Conservation (phyloP, 331 rosid species). For the Saraca asoca region DNA sequence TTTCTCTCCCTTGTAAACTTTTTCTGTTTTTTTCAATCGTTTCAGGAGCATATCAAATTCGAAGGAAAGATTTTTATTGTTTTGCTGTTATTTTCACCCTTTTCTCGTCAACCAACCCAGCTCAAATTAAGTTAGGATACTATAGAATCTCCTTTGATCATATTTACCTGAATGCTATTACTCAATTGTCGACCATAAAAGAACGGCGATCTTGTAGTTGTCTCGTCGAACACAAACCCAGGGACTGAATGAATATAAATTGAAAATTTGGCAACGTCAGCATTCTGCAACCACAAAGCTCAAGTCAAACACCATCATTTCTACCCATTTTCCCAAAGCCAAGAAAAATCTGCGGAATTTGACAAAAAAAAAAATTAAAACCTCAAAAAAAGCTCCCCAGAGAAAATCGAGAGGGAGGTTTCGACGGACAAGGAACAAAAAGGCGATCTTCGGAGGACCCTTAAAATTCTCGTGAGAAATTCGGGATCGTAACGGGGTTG, state of each 20-base stretch:
- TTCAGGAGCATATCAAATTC: background rate
- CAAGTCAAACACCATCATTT: background rate
- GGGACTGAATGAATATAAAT: constrained; percentile 89
- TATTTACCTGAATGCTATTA: constrained; percentile 75
- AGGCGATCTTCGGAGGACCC: constrained; percentile 83
- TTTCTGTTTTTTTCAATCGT: background rate
- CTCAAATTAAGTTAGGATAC: background rate
- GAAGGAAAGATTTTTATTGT: constrained; percentile 15
- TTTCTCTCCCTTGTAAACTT: background rate
- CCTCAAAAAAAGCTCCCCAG: constrained; percentile 90
- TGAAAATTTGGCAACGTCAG: constrained; percentile 62
- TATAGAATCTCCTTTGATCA: background rate
- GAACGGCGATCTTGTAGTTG: constrained; percentile 71
- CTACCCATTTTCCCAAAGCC: constrained; percentile 11
- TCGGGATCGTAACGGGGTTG: constrained; percentile 36
- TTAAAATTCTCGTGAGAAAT: constrained; percentile 37
- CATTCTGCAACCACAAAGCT: constrained; percentile 48
- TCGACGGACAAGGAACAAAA: constrained; percentile 79
- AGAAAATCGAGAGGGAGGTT: constrained; percentile 89
- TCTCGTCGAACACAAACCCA: constrained; percentile 72
- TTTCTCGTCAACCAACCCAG: constrained; percentile 24
- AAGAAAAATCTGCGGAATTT: too few species aligned
- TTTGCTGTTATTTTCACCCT: background rate
- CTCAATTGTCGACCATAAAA: constrained; percentile 71
- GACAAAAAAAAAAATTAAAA: constrained; percentile 10